Evolutionary conservation across 179 eudicot species (phyloP).

Genomic region (Sideroxylon spinosum): DNA sequence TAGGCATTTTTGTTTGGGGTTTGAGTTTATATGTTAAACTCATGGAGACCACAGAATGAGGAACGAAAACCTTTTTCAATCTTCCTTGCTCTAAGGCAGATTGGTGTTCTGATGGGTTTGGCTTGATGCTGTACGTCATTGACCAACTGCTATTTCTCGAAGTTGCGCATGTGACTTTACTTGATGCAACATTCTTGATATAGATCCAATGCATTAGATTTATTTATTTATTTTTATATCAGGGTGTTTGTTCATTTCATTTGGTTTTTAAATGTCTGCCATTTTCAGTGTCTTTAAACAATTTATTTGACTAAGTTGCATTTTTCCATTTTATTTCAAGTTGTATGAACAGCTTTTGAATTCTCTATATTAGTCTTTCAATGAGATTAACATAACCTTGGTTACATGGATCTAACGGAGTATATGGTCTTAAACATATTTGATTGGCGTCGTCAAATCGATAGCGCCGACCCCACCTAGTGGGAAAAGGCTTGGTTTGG

Average conservation of each 20-base stretch:
- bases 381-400: too few species aligned
- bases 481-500: too few species aligned
- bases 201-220: not conserved
- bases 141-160: not conserved
- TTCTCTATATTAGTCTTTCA: not conserved
- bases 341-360: not conserved
- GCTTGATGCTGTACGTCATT: not conserved
- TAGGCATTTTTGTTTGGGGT: not conserved
- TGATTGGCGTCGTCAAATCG: too few species aligned
- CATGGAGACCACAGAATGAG: not conserved
- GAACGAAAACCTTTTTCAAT: not conserved
- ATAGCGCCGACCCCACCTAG: too few species aligned
- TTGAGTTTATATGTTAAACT: not conserved
- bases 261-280: not conserved
- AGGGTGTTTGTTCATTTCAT: not conserved
- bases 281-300: not conserved
- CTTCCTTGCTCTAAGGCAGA: not conserved
- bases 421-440: too few species aligned
- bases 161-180: not conserved
- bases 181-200: not conserved
- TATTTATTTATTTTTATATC: not conserved
- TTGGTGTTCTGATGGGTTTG: not conserved
- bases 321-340: not conserved
- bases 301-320: not conserved
- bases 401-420: too few species aligned